Base-by-base conservation (phyloP, 1,284 basidiomycete genomes). In the Leccinum subatratum region DNA sequence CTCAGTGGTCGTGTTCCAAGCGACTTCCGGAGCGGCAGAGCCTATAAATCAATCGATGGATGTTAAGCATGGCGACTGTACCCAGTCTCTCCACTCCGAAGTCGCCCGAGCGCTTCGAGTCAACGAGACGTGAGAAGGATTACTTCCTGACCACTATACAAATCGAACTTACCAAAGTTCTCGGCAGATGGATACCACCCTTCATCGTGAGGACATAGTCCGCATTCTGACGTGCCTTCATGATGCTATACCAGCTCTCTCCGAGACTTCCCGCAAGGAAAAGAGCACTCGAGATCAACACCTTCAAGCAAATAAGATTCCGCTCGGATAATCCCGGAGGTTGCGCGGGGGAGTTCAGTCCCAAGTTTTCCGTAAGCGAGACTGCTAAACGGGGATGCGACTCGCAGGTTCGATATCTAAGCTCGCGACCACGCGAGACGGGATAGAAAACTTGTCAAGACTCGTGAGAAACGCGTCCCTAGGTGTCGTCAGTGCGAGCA, bases 391-490 rank as follows among this genome's bases (percentile, higher is more conserved):
- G 84, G 0, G 90, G 88, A n/a, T n/a, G n/a, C n/a, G n/a, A n/a
- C n/a, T 88, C n/a, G 82, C 78, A 3, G 85, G 83, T 65, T 93
- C 91, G 7, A 82, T 75, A 69, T 95, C 92, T 68, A 96, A 79
- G 68, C 90, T 90, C 0, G 93, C 91, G 0, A 97, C 92, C 4
- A 96, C 92, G 1, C 91, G 85, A 0, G 92, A 86, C 0, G 96
- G 96, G 9, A 98, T 92, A 0, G 95, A 91, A 68, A 94, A 91
- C 69, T 94, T 93, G 20, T 93, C 87, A 12, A 98, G 85, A 57
- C 88, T 91, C 22, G 88, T 92, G 72, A 98, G 87, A 77, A 98
- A 93, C 0, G 95, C 94, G 70, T 98, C 95, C n/a, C 96, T 86
- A 0, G 95, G 94, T 0, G 93, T 96, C 0, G 82, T 79, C 5